These are phyloP conservation scores for Teratosphaeria viscida DNA, from an alignment of 2,329 filamentous ascomycete genomes.

Conservation along the genomic window DNA sequence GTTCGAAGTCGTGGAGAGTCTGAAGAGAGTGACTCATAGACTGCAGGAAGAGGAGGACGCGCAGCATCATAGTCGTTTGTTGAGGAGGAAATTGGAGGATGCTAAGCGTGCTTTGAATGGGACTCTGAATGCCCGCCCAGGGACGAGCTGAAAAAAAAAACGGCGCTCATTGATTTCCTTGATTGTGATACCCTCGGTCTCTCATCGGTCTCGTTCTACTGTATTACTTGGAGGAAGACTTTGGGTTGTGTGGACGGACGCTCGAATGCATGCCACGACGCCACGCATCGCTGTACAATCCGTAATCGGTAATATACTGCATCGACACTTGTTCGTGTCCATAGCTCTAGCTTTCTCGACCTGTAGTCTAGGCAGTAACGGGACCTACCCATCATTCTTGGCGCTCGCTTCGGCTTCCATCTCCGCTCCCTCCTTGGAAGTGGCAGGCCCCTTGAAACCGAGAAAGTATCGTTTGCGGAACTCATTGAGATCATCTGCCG, in stretches of 20 bases:
- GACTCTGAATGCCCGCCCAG: background rate
- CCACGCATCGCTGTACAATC: background rate
- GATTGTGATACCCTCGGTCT: background rate
- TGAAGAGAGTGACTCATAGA: slow-evolving; percentile 43
- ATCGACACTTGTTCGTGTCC: background rate
- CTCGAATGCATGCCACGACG: background rate
- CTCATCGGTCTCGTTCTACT: background rate
- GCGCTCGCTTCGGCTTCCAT: background rate
- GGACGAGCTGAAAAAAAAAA: background rate
- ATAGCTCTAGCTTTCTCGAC: background rate
- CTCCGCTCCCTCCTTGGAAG: background rate
- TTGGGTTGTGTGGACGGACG: background rate
- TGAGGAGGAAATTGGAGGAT: slow-evolving; percentile 62
- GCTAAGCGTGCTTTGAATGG: slow-evolving; percentile 66
- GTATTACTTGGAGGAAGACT: background rate
- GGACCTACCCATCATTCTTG: background rate
- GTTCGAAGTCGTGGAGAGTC: slow-evolving; percentile 40
- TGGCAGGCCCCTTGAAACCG: slow-evolving; percentile 19
- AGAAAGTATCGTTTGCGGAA: slow-evolving; percentile 46
- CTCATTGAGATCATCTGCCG: slow-evolving; percentile 56
- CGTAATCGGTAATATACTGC: background rate
- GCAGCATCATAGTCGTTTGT: slow-evolving; percentile 50
- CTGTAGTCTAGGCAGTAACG: background rate
- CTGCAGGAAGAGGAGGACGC: slow-evolving; percentile 38
- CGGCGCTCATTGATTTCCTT: background rate